A percentile compares a stretch with the other conserved stretches of the same genome.
phyloP scores from a whole-genome alignment of 495 filamentous ascomycete species.

The Aspergillus heteromorphus region DNA sequence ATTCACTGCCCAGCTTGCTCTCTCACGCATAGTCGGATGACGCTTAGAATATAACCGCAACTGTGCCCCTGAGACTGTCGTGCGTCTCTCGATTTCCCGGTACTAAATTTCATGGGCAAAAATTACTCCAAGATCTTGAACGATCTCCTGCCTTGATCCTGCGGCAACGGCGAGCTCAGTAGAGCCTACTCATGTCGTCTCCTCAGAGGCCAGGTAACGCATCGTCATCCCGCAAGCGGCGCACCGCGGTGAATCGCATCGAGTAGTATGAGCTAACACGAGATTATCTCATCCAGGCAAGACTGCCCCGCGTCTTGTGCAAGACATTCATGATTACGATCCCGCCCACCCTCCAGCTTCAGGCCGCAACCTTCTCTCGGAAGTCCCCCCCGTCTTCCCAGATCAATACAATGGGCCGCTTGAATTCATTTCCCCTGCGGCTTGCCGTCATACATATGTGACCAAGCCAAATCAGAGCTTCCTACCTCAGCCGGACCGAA shows the following conservation, averaged over 20 bases:
- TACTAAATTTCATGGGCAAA: conserved; percentile 8
- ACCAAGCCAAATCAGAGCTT: conserved; percentile 49
- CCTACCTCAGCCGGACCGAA: conserved; percentile 32
- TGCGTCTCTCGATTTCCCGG: no score
- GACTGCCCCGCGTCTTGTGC: conserved; percentile 54
- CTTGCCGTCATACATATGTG: conserved; percentile 53
- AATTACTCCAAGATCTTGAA: neutral
- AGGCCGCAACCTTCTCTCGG: conserved; percentile 50
- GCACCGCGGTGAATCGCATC: neutral
- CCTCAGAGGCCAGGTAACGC: conserved; percentile 33
- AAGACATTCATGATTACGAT: conserved; percentile 55
- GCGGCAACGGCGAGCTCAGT: conserved; percentile 13
- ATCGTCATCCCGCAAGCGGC: neutral
- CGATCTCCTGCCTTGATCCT: conserved; percentile 5
- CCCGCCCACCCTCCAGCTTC: conserved; percentile 40
- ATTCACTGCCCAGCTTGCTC: conserved; percentile 1
- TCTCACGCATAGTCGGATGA: neutral
- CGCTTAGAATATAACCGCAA: neutral
- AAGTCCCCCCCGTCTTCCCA: conserved; percentile 43
- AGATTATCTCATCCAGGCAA: conserved; percentile 41
- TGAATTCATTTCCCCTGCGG: conserved; percentile 32
- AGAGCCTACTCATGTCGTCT: conserved; percentile 28
- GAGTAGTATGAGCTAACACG: conserved; percentile 5
- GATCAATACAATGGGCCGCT: conserved; percentile 23
- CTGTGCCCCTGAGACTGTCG: neutral